Conservation (phyloP, 2,329 filamentous ascomycete species). For the Chrysosporium queenslandicum region DNA sequence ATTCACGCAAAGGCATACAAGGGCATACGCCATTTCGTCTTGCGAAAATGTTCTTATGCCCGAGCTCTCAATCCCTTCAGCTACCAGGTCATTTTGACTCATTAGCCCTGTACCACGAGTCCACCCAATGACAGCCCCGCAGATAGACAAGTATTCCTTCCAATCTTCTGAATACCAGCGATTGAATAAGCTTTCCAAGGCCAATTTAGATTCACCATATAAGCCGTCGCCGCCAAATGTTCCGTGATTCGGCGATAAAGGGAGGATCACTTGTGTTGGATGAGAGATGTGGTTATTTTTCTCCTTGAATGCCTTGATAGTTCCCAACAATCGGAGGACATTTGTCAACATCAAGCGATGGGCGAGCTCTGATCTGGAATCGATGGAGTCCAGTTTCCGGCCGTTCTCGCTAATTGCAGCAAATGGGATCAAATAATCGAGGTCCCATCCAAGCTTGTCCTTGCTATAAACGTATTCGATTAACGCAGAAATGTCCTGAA, state of each 20-base stretch:
- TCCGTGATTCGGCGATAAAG: constrained; percentile 39
- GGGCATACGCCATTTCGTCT: constrained; percentile 32
- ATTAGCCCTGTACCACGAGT: constrained; percentile 39
- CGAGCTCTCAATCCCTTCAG: constrained; percentile 30
- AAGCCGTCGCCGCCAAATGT: constrained; percentile 37
- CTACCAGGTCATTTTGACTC: constrained; percentile 35
- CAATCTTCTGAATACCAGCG: constrained; percentile 31
- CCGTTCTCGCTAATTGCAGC: constrained; percentile 33
- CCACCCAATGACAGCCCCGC: constrained; percentile 39
- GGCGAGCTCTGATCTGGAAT: constrained; percentile 29
- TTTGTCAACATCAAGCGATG: constrained; percentile 36
- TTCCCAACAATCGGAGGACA: constrained; percentile 31
- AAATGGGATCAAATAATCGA: constrained; percentile 37
- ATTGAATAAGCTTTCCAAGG: constrained; percentile 29
- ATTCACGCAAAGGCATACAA: constrained; percentile 10
- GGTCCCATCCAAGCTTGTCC: constrained; percentile 27
- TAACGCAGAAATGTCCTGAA: constrained; percentile 31
- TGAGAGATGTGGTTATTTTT: constrained; percentile 23
- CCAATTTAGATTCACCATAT: constrained; percentile 39
- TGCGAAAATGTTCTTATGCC: constrained; percentile 35
- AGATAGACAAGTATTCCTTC: constrained; percentile 32
- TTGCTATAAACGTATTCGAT: constrained; percentile 30
- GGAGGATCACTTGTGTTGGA: constrained; percentile 35
- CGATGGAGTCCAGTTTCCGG: constrained; percentile 29
- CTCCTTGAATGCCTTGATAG: constrained; percentile 26